Evolutionary conservation across 352 stramenopile species (phyloP), one percentile per base, ranked within the genome.

Genomic region (Phytopythium boreale): DNA sequence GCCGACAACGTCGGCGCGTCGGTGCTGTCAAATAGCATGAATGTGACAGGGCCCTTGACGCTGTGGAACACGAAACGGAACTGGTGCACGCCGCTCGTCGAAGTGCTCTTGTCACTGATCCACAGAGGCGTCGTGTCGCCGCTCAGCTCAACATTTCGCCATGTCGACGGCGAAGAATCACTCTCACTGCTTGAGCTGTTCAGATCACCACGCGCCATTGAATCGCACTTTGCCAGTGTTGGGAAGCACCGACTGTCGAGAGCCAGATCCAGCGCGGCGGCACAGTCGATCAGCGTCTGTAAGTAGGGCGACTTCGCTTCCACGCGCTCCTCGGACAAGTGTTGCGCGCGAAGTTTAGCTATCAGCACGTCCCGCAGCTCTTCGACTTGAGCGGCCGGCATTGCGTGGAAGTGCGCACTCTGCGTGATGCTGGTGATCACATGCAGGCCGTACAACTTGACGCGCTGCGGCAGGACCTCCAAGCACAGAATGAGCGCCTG

Each of bases 251-350:
- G 51, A 24, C 70, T 78, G 56, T 94, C 85, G 11, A 82, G 71
- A 6, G 78, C 78, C 19, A 90, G 49, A 61, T 92, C 82, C 14
- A 92, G 34, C 24, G 77, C 67, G 26, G 92, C 22, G 12, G 80
- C 68, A 47, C 81, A 90, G 43, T 94, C 74, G 0, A 88, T 64
- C 4, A 94, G 63, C 26, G 49, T 62, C 36, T 92, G 83, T 17
- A 92, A 59, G 47, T 89, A 89, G 2, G 76, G 66, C 15, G 81
- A 90, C 43, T 92, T 92, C 17, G 75, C 64, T 29, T 88, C 78
- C 8, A 68, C 59, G 34, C 69, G 61, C 19, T 85, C 78, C 52
- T 92, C 86, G 1, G 59, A 67, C 20, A 74, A 60, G 49, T 83
- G 74, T 12, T 87, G 81, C 11, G 77, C 74, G 5, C 72, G 71